phyloP scores from a whole-genome alignment of 257 asterid species.

The Parsonsia alboflavescens region DNA sequence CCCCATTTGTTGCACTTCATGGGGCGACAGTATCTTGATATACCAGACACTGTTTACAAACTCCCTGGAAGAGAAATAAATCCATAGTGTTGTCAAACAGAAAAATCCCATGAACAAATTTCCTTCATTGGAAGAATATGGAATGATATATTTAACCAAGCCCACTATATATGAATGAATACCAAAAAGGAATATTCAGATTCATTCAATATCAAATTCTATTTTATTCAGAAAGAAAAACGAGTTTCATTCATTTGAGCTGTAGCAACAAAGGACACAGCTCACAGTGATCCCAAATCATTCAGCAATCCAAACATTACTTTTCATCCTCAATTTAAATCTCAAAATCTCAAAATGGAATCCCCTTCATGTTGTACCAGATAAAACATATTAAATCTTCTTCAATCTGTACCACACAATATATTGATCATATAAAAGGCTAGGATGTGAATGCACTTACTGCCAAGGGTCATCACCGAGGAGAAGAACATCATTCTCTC shows the following conservation, averaged over 20 bases:
- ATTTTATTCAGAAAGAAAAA: neutral
- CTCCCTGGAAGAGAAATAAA: conserved; percentile 45
- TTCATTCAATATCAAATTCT: neutral
- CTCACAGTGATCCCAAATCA: neutral
- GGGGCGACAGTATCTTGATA: conserved; percentile 88
- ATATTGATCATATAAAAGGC: neutral
- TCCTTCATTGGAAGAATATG: neutral
- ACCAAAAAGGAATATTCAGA: neutral
- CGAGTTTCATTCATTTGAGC: too few species aligned
- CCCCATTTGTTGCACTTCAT: conserved; percentile 93
- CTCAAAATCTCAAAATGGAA: neutral
- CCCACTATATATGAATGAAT: neutral
- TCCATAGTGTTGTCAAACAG: too few species aligned
- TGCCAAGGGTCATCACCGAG: conserved; percentile 99
- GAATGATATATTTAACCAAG: neutral
- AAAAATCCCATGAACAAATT: neutral
- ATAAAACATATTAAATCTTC: neutral
- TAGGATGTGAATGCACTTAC: conserved; percentile 42
- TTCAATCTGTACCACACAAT: neutral
- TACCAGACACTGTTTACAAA: conserved; percentile 79
- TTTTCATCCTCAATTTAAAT: neutral
- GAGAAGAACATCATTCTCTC: conserved; percentile 94
- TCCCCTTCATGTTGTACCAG: too few species aligned
- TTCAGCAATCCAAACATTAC: neutral
- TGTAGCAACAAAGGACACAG: too few species aligned